Evolutionary conservation across 2,329 filamentous ascomycete species (phyloP), one percentile per base, ranked within the genome.

Genomic region (Pyrenophora teres): DNA sequence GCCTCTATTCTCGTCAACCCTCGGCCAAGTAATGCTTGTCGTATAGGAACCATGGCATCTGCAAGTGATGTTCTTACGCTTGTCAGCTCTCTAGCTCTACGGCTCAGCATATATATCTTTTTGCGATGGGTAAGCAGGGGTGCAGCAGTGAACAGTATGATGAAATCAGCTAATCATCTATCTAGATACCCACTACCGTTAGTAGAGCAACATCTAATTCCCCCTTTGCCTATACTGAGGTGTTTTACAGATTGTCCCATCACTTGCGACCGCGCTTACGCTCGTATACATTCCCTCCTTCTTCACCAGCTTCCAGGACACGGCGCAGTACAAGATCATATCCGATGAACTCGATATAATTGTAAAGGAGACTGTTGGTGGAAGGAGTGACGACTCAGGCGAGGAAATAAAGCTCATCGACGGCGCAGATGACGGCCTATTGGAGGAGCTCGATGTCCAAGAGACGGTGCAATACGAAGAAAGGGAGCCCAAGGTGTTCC

Each of bases 261-360:
- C 72, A 9, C 62, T 81, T 9, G 76, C 85, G 3, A 84, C 85
- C 50, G 80, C 87, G 0, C 75, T 88, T 2, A 85, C 88, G 54
- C 85, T 83, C 19, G 72, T 90, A 50, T 90, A 90, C 61, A 68
- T 87, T 0, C 81, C 86, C 0, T 78, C 85, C 0, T 89, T 88
- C 71, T 70, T 88, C 43, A 75, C 78, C 10, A 83, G 80, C 60
- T 85, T 83, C 66, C 72, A 82, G 21, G 78, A 78, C 13, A 82
- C 83, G 50, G 78, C 84, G 6, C 77, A 81, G 52, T 82, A 85
- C 63, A 77, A 83, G 40, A 67, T 88, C 4, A 73, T 87, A 19
- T 75, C 74, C 12, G 84, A 87, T 59, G 77, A 87, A 56, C 75
- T 87, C 18, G 81, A 87, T 40, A 73, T 74, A 19, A 72, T 78